Percentiles rank a stretch among this genome's conserved stretches.
phyloP scores from a whole-genome alignment of 139 green algal species.

The Asterochloris erici region DNA sequence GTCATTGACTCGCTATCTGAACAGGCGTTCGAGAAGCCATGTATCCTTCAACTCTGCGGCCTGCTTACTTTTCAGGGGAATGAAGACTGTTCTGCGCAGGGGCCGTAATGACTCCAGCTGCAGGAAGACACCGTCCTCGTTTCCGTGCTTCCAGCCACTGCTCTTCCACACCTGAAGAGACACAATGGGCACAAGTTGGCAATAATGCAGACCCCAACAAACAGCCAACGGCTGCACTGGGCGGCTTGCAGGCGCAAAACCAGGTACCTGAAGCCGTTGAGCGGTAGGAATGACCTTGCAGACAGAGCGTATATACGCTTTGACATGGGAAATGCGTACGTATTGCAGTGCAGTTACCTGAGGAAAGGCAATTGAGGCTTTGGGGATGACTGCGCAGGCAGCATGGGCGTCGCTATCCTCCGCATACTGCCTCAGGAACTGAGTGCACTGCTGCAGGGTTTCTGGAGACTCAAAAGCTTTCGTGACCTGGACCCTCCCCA shows the following conservation, averaged over 20 bases:
- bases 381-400: constrained; percentile 15
- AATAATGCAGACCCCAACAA: too few species aligned
- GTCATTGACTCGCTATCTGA: background rate
- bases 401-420: constrained; percentile 16
- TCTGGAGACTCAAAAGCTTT: constrained; percentile 24
- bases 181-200: background rate
- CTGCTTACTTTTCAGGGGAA: background rate
- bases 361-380: constrained; percentile 17
- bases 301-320: too few species aligned
- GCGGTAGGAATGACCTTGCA: too few species aligned
- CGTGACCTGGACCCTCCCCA: constrained; percentile 16
- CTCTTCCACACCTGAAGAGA: constrained; percentile 27
- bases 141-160: background rate
- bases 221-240: too few species aligned
- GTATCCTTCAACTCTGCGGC: background rate
- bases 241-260: too few species aligned
- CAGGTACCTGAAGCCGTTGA: too few species aligned
- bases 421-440: constrained; percentile 21
- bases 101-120: constrained; percentile 15
- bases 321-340: too few species aligned
- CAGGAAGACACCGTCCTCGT: constrained; percentile 14
- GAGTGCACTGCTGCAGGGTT: constrained; percentile 15
- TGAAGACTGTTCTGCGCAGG: constrained; percentile 4
- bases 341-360: constrained; percentile 5
- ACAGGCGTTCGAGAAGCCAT: constrained; percentile 11